phyloP scores from a whole-genome alignment of 495 filamentous ascomycete species.

The Pseudoneurospora amorphoporcata region DNA sequence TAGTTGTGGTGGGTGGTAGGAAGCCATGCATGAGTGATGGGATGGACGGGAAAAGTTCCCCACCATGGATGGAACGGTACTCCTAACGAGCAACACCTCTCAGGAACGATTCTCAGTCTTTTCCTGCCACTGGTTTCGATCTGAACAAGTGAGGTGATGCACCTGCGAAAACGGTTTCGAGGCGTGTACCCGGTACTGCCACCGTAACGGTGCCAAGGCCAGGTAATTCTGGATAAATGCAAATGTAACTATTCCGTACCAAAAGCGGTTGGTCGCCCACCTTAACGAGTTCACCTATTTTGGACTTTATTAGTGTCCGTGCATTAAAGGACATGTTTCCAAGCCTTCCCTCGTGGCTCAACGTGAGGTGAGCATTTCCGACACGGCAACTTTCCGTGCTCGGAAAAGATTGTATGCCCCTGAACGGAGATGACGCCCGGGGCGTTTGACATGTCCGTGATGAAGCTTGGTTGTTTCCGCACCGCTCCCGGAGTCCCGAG shows the following conservation, averaged over 20 bases:
- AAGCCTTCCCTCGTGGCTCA: background rate
- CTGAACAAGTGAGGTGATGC: background rate
- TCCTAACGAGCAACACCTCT: background rate
- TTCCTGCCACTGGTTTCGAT: background rate
- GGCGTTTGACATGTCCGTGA: background rate
- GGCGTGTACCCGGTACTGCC: background rate
- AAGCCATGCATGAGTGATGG: background rate
- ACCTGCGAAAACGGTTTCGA: background rate
- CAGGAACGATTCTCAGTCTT: background rate
- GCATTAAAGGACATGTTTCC: background rate
- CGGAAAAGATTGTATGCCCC: background rate
- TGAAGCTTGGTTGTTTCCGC: background rate
- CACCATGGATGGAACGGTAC: background rate
- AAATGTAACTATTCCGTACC: background rate
- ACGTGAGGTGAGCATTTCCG: background rate
- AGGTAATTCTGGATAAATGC: background rate
- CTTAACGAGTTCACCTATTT: background rate
- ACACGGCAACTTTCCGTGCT: background rate
- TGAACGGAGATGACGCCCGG: background rate
- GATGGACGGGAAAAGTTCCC: background rate
- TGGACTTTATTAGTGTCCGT: background rate
- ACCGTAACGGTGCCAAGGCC: background rate
- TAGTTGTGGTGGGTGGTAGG: background rate
- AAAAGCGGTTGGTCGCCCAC: background rate
- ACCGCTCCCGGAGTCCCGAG: background rate